These are phyloP conservation scores for button mushroom (Agaricus bisporus) DNA, from an alignment of 768 basidiomycete species.

Conservation along the genomic window DNA sequence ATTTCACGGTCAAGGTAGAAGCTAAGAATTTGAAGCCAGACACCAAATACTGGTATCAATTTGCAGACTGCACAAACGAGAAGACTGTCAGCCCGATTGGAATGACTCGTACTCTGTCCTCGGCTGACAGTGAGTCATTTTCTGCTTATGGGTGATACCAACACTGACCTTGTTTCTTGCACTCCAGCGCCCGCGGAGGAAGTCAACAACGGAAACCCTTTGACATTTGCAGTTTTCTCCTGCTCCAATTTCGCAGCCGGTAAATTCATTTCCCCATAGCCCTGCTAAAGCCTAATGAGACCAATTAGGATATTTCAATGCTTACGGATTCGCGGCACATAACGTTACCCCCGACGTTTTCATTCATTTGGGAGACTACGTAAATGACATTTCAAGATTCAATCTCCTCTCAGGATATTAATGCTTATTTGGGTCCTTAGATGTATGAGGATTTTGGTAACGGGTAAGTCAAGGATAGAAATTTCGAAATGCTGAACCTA, in stretches of 20 bases:
- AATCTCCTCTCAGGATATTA: background rate
- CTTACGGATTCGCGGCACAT: conserved; percentile 49
- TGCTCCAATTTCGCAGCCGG: conserved; percentile 51
- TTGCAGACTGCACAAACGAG: conserved; percentile 46
- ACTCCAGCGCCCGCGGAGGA: conserved; percentile 34
- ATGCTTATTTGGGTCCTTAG: conserved; percentile 16
- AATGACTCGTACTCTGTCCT: conserved; percentile 43
- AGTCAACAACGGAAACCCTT: conserved; percentile 47
- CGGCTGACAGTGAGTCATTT: conserved; percentile 32
- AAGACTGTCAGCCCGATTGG: conserved; percentile 40
- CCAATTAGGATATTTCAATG: conserved; percentile 49
- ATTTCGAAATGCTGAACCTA: background rate
- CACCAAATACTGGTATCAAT: conserved; percentile 49
- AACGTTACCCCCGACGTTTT: conserved; percentile 48
- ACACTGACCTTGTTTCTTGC: background rate
- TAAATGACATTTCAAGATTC: conserved; percentile 20
- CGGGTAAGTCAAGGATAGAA: conserved; percentile 16
- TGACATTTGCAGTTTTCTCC: conserved; percentile 53
- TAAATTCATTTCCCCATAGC: conserved; percentile 12
- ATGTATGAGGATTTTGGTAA: conserved; percentile 43
- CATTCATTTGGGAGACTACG: conserved; percentile 56
- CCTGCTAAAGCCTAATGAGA: background rate
- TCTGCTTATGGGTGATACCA: background rate
- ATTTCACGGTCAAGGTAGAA: conserved; percentile 57
- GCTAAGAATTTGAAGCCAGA: conserved; percentile 43